Base-by-base conservation (phyloP, 2,329 filamentous ascomycete genomes). In the Venturia nashicola region DNA sequence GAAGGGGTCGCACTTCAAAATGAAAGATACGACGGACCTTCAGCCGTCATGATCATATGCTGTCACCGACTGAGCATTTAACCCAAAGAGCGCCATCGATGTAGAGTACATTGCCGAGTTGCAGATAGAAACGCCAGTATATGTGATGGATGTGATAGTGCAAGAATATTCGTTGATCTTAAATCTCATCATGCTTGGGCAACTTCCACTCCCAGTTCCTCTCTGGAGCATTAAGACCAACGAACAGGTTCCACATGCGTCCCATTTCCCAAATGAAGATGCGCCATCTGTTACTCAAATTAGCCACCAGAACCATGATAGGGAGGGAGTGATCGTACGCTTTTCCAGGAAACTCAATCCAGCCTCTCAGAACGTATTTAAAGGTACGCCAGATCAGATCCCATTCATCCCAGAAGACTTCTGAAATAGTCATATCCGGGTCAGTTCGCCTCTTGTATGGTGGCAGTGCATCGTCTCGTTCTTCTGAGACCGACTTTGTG, bases 291-390 rank as follows among this genome's bases (percentile, higher is more conserved):
- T 7, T 23, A 27, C 23, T 34, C 6, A 39, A 39, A 12, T 51
- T 51, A 51, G 46, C 20, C 20, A 51, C 12, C 46, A 9, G 2
- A 51, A 27, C 27, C 20, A 16, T 5, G 9, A 5, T 27, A 11
- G 7, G 14, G 7, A 32, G 14, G n/a, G 20, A 34, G 20, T 34
- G n/a, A 65, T 85, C 89, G 85, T 82, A 94, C 89, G 89, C 64
- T 66, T 82, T 82, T 57, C 75, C 79, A 0, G 92, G 92, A 59
- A 91, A 78, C 27, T 80, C 76, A 6, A 86, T 63, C 90, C 91
- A 99, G 65, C 83, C 83, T 67, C 74, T 80, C 9, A 94, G 32
- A 1, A 97, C 85, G 69, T 86, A 84, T 68, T 83, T 81, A 59
- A 84, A 79, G 0, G 86, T 86, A 65, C 80, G 79, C 70, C 79